Conservation (phyloP, 2,329 filamentous ascomycete genomes). For the Pseudocercospora macadamiae region DNA sequence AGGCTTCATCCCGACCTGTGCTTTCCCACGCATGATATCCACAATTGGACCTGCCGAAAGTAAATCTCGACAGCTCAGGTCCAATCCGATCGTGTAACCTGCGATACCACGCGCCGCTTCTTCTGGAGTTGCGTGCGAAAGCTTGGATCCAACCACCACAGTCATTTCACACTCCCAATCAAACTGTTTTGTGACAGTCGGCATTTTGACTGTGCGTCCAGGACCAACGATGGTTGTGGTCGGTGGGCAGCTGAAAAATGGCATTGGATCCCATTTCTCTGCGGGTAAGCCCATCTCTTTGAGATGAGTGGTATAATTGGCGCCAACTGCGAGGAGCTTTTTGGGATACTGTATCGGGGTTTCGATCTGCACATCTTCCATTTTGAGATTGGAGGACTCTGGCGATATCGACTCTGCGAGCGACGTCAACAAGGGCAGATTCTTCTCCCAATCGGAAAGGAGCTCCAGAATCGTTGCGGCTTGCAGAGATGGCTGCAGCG, state of each 20-base stretch:
- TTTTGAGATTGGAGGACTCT: no score
- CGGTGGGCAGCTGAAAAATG: conserved; percentile 5
- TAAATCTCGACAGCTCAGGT: conserved; percentile 7
- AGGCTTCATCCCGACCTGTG: background rate
- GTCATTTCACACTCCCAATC: conserved; percentile 9
- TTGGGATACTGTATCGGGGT: conserved; percentile 1
- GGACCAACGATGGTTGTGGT: conserved; percentile 6
- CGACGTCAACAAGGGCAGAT: background rate
- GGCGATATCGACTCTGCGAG: background rate
- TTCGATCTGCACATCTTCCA: background rate
- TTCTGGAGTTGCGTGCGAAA: background rate
- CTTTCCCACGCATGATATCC: conserved; percentile 10
- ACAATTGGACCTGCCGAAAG: background rate
- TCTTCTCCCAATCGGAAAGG: background rate
- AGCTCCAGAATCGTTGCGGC: background rate
- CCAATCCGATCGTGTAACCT: conserved; percentile 5
- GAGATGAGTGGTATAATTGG: conserved; percentile 2
- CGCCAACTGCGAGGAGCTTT: conserved; percentile 6
- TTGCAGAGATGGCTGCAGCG: background rate
- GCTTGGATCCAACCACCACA: background rate
- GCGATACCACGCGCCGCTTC: conserved; percentile 11
- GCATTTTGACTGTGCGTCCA: background rate
- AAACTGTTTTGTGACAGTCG: background rate
- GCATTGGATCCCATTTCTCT: conserved; percentile 6
- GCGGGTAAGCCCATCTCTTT: conserved; percentile 3